Base-by-base conservation (phyloP, 345 rosid species). In the Microthlaspi erraticum region DNA sequence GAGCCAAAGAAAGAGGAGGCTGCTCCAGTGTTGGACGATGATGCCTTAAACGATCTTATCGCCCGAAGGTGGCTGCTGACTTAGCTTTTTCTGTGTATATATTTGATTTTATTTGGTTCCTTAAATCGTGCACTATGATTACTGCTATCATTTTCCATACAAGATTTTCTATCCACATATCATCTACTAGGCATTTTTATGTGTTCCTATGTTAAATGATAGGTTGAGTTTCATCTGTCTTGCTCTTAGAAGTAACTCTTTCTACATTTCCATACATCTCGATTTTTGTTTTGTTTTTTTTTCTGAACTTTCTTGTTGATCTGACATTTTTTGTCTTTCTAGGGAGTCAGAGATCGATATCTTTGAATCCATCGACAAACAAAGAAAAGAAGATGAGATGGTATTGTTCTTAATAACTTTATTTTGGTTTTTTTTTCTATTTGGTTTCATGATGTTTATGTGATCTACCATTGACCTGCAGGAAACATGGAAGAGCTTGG, bases 1-100 rank as follows among this genome's bases (percentile, higher is more conserved):
- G 98, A 92, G 81, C 83, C 83, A 65, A 92, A 92, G 84, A 92
- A 92, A 81, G 98, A 92, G 85, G 98, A 92, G 77, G 91, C 78
- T 82, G 79, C 91, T 43, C 98, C 94, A 55, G 98, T 89, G 23
- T 79, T 92, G 67, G 92, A 85, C 81, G 98, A 89, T 77, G 98
- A 92, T 78, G 81, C 81, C 74, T 67, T 92, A 70, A 92, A 92
- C 82, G 87, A 92, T 75, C 23, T 87, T 53, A 79, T 92, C 79
- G 98, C 96, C 31, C 96, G 98, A 83, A 87, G 96, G 98, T 89
- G 72, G 57, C 54, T 46, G 19, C 64, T 52, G 26, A 49, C 54
- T 41, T 61, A 71, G 44, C 11, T 17, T 56, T 36, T 59, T 7
- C n/a, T 19, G 38, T 51, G 70, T 49, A 8, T 10, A 29, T 50